Base-by-base conservation (phyloP, 192 early-diverging fungal species). In the Backusella sp. region DNA sequence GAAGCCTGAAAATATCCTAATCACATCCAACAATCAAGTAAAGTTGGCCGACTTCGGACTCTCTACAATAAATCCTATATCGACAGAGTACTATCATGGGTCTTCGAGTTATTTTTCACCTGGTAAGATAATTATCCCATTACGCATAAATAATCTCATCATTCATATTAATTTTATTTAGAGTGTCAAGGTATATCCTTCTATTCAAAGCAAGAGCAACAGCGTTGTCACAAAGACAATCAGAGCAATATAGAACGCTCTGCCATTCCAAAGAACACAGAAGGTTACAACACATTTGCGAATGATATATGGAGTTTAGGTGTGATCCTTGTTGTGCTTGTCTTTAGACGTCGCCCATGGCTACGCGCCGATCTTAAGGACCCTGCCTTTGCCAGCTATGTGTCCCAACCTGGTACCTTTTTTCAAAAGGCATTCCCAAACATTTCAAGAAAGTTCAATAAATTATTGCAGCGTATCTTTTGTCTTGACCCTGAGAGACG, bases 1-100 rank as follows among this genome's bases (percentile, higher is more conserved):
- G 59, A 95, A 95, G 81, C 93, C 93, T 26, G 94, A 95, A 76
- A 95, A 95, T 59, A 92, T 95, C 34, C 83, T 94, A 35, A 83
- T 94, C 11, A 88, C 88, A 59, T 88, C 88, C 69, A 73, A 74
- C 7, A 49, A 86, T 19, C 75, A 80, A 23, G 84, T 92, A 66
- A 99, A 96, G 86, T 87, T 99, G 68, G 90, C 94, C 8, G 97
- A 99, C 83, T 99, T 99, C 89, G 97, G 97, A 7, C 81, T 99
- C 59, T 93, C 97, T 42, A 97, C 82, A 70, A 90, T 76, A 69
- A 88, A 81, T 72, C 74, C 67, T 70, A 88, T 37, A 86, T 95
- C 93, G 68, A 88, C 75, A 83, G 92, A 77, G 80, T 93, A 80
- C 94, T 96, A 86, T 34, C 87, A 84, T 35, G 87, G 87, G 11